Base-by-base conservation (phyloP, 805 yeast species). In the Tanozyma kutaoensis region DNA sequence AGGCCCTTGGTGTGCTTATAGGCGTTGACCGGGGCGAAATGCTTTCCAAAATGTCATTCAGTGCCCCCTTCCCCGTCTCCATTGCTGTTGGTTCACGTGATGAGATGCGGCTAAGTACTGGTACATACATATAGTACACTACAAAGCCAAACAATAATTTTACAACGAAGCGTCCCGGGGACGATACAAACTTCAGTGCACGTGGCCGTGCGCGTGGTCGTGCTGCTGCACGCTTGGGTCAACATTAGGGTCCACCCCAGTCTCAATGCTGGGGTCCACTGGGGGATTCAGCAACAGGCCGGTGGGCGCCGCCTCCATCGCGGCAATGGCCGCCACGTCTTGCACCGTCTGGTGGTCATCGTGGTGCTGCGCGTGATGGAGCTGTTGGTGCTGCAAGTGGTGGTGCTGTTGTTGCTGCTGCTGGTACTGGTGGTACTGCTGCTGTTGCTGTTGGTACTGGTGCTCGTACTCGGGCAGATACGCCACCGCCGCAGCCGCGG, bases 161-260 rank as follows among this genome's bases (percentile, higher is more conserved):
- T n/a, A n/a, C n/a, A n/a, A n/a, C n/a, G n/a, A n/a, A n/a, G n/a
- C n/a, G n/a, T n/a, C n/a, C n/a, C n/a, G n/a, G n/a, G n/a, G n/a
- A n/a, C n/a, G n/a, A n/a, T n/a, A n/a, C n/a, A n/a, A n/a, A n/a
- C 23, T 21, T 12, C 11, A 21, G 13, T 9, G 13, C 24, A 38
- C 40, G 25, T 35, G 42, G 31, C 47, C 47, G 37, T 50, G 58
- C 14, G 58, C 44, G 31, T 55, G 58, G 40, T 55, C 61, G 32
- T 55, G 61, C 17, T 52, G 61, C 36, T 50, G 62, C 25, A 55
- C 62, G 31, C 54, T 53, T 4, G 62, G 61, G 37, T 56, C 63
- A 22, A 58, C 62, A 33, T 55, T 58, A 8, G 64, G 62, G 35
- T 58, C 66, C 30, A 58, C 56, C 26, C 52, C 50, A n/a, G 63